Percentiles rank a stretch among this genome's conserved stretches.
These are phyloP conservation scores for Russula emetica DNA, from an alignment of 768 basidiomycete species.

Conservation along the genomic window DNA sequence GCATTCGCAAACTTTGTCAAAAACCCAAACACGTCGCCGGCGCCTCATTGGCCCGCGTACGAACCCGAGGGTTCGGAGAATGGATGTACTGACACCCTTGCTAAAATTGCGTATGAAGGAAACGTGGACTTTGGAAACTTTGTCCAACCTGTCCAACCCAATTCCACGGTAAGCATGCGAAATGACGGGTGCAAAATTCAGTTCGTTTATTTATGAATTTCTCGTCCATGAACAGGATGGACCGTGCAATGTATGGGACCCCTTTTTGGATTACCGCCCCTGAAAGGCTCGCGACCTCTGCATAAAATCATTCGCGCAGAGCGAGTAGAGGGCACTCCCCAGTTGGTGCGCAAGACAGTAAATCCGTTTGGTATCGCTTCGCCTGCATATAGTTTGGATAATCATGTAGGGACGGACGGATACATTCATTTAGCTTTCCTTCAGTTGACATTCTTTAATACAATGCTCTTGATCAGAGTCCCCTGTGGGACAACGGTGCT, in stretches of 20 bases:
- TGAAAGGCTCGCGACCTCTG: background rate
- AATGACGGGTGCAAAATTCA: background rate
- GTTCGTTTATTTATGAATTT: background rate
- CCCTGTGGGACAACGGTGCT: too few relatives aligned
- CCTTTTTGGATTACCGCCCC: background rate
- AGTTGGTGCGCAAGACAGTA: too few relatives aligned
- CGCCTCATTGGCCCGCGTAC: constrained; percentile 12
- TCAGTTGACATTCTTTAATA: too few relatives aligned
- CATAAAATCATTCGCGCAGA: too few relatives aligned
- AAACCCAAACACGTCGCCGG: constrained; percentile 4
- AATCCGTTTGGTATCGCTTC: too few relatives aligned
- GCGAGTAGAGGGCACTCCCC: too few relatives aligned
- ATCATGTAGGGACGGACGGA: too few relatives aligned
- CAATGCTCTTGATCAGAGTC: too few relatives aligned
- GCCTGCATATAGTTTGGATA: too few relatives aligned
- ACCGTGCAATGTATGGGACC: constrained; percentile 3
- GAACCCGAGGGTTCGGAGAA: background rate
- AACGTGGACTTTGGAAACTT: constrained; percentile 4
- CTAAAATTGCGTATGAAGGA: constrained; percentile 11
- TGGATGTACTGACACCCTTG: background rate
- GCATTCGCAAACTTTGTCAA: constrained; percentile 18
- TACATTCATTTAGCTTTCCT: too few relatives aligned
- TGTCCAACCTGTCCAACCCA: background rate
- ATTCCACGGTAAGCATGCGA: background rate
- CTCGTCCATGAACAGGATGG: background rate